A percentile compares a stretch with the other conserved stretches of the same genome.
phyloP scores from a whole-genome alignment of 139 green algal species.

The Spirogloea muscicola region DNA sequence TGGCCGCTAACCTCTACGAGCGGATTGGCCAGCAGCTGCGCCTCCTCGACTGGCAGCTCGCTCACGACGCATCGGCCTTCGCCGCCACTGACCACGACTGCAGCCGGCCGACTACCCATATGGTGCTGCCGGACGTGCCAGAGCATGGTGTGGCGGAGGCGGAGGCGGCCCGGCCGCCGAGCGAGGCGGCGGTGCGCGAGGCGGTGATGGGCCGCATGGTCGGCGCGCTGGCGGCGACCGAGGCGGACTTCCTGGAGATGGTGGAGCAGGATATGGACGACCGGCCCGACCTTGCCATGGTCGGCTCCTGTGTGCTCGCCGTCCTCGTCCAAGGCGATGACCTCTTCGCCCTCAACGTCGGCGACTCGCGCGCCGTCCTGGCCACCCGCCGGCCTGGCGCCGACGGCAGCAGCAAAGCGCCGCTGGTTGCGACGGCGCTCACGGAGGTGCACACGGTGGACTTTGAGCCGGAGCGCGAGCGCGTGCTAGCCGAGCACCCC shows the following conservation, averaged over 20 bases:
- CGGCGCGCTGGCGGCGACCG: neutral
- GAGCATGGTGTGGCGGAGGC: neutral
- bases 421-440: neutral
- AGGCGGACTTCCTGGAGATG: neutral
- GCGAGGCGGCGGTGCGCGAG: constrained; percentile 14
- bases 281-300: constrained; percentile 20
- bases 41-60: constrained; percentile 23
- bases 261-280: constrained; percentile 15
- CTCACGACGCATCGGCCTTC: no score
- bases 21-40: constrained; percentile 13
- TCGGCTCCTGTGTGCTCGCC: constrained; percentile 7
- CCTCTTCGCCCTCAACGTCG: constrained; percentile 12
- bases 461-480: neutral
- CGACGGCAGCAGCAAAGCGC: neutral
- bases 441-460: neutral
- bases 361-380: constrained; percentile 21
- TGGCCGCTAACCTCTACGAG: constrained; percentile 35
- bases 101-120: no score
- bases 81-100: no score
- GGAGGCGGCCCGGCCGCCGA: neutral
- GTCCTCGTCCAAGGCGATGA: constrained; percentile 1
- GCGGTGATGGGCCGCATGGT: constrained; percentile 13
- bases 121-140: no score
- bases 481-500: neutral
- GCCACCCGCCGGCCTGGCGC: neutral